Evolutionary conservation across 176 grass and related monocot genomes (phyloP).

Genomic region (Oryza glumipatula): DNA sequence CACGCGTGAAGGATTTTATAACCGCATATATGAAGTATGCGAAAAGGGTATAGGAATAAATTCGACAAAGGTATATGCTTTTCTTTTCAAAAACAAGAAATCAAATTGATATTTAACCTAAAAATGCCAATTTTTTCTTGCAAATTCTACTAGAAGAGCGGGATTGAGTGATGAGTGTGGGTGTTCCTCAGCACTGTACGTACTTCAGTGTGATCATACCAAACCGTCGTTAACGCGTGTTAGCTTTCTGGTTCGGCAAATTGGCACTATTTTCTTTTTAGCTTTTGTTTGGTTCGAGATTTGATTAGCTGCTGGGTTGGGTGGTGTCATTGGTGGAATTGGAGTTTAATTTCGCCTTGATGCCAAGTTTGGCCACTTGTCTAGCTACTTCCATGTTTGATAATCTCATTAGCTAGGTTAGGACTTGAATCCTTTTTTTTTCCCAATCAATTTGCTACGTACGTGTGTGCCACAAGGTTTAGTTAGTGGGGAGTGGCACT

Average conservation of each 20-base stretch:
- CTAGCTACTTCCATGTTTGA: not conserved
- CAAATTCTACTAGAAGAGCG: no score
- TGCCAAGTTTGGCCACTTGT: not conserved
- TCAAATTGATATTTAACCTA: no score
- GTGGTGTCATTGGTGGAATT: not conserved
- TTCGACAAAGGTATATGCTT: no score
- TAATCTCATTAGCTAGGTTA: no score
- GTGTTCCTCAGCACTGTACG: no score
- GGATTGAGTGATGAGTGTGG: no score
- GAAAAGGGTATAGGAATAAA: no score
- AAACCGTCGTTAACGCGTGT: not conserved
- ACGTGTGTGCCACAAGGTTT: not conserved
- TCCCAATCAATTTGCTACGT: not conserved
- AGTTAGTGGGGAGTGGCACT: not conserved
- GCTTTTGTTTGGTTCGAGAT: not conserved
- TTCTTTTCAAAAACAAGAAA: no score
- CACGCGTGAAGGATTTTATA: no score
- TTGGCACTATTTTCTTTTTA: not conserved
- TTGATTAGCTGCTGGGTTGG: not conserved
- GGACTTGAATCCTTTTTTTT: not conserved
- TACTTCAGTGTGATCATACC: not conserved
- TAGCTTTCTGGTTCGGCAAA: not conserved
- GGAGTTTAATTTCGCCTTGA: not conserved
- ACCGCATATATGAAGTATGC: no score
- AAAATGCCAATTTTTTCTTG: no score